These are phyloP conservation scores for Scleroderma bovista DNA, from an alignment of 768 basidiomycete species.

Conservation along the genomic window DNA sequence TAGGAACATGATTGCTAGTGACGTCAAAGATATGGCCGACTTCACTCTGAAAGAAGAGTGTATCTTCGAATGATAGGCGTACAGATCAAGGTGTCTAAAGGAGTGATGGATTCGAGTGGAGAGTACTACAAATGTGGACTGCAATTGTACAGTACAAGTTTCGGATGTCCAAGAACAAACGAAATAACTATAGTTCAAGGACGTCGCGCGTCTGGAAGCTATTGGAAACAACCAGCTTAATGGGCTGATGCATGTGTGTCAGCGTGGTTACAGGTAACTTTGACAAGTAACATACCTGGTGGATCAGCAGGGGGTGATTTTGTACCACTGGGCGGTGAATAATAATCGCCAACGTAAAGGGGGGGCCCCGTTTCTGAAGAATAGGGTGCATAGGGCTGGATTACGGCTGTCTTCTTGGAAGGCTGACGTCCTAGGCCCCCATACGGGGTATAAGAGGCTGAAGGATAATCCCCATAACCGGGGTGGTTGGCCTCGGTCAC, in stretches of 20 bases:
- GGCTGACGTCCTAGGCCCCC: slow-evolving; percentile 17
- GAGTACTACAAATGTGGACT: too few relatives aligned
- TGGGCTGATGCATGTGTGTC: not conserved
- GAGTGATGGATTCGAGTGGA: too few relatives aligned
- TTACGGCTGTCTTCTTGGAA: slow-evolving; percentile 11
- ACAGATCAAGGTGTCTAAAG: too few relatives aligned
- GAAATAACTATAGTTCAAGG: too few relatives aligned
- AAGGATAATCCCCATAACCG: slow-evolving; percentile 16
- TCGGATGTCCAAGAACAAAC: too few relatives aligned
- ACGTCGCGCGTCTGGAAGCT: not conserved
- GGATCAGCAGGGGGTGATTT: slow-evolving; percentile 33
- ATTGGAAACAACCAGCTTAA: not conserved
- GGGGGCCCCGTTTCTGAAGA: slow-evolving; percentile 38
- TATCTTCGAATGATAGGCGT: too few relatives aligned
- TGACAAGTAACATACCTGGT: slow-evolving; percentile 16
- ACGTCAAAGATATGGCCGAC: too few relatives aligned
- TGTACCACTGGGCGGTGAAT: slow-evolving; percentile 18
- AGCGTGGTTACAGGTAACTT: not conserved
- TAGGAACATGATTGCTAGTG: too few relatives aligned
- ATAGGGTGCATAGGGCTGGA: slow-evolving; percentile 21
- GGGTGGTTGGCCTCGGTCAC: slow-evolving; percentile 41
- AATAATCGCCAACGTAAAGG: slow-evolving; percentile 32
- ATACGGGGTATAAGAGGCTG: slow-evolving; percentile 30
- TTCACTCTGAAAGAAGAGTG: too few relatives aligned
- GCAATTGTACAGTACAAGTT: too few relatives aligned